Base-by-base conservation (phyloP, 345 rosid genomes). In the Boechera retrofracta region DNA sequence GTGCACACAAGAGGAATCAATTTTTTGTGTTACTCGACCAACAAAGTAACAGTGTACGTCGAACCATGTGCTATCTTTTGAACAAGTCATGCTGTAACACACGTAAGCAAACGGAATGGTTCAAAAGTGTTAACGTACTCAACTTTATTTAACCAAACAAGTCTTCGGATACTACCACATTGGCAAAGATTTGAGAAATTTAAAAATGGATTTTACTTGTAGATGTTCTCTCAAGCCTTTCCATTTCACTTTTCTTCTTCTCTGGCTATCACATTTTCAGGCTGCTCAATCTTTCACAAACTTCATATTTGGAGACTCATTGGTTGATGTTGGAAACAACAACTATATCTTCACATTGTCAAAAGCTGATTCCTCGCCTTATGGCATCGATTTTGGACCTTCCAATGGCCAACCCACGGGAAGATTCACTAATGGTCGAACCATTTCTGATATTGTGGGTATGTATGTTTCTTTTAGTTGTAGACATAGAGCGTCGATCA, bases 391-490 rank as follows among this genome's bases (percentile, higher is more conserved):
- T 38, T 91, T 91, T 83, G 78, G 73, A 85, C 87, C 90, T 70
- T 87, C 87, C 2, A 87, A 86, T 10, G 97, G 96, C 35, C 80
- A 21, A 55, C 89, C 91, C 31, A 84, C 89, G n/a, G 90, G 93
- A 41, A 78, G 96, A 80, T 92, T 88, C 79, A 85, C 92, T 65
- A 88, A 86, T 71, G 98, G 97, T 15, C 82, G 92, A 66, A 94
- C 98, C 81, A 92, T 94, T 38, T 93, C 90, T 47, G 98, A 92
- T 78, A 87, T 90, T 5, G 78, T 91, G 8, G 93, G 97, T 88
- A 81, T 1, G 64, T 74, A 13, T 59, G 29, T 35, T 57, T 57
- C 7, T 32, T 58, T 35, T n/a, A 15, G 11, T 5, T 6, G 33
- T 53, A 35, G 7, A 35, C 7, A 33, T 33, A 33, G 24, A 21